Conservation (phyloP, 2,329 filamentous ascomycete genomes). For the Fusarium sambucinum region DNA sequence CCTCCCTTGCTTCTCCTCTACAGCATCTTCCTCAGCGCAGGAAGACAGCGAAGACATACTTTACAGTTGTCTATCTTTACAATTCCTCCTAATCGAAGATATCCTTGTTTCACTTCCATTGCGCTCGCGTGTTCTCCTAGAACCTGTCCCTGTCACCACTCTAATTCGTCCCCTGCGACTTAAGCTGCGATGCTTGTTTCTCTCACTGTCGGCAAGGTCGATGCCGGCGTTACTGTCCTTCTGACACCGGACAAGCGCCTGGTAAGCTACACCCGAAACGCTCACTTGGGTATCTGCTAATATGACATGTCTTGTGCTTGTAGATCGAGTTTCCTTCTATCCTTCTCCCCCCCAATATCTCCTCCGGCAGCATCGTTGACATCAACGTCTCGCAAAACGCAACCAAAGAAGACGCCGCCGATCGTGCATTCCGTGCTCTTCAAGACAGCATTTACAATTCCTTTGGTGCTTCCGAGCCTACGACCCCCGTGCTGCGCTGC, state of each 20-base stretch:
- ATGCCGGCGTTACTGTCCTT: conserved; percentile 96
- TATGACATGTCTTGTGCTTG: conserved; percentile 28
- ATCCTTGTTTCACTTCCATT: conserved; percentile 18
- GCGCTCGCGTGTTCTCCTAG: conserved; percentile 7
- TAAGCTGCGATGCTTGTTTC: conserved; percentile 85
- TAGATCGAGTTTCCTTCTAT: conserved; percentile 99
- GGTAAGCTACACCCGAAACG: conserved; percentile 65
- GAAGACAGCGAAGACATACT: not conserved
- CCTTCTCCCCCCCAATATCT: conserved; percentile 93
- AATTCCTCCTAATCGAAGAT: conserved; percentile 8
- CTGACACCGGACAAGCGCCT: conserved; percentile 96
- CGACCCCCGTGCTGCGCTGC: conserved; percentile 83
- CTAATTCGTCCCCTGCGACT: conserved; percentile 32
- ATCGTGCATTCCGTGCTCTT: conserved; percentile 82
- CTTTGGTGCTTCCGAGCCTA: conserved; percentile 85
- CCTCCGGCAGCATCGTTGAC: conserved; percentile 96
- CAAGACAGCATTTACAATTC: conserved; percentile 88
- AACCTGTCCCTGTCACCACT: conserved; percentile 9
- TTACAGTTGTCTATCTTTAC: not conserved
- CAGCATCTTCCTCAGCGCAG: not conserved
- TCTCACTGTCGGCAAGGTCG: conserved; percentile 98
- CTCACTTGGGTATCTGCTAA: conserved; percentile 33
- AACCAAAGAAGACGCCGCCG: conserved; percentile 78
- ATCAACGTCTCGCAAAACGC: conserved; percentile 93
- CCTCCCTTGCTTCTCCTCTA: conserved; percentile 11